Conservation (phyloP, 2,329 filamentous ascomycete genomes). For the Sporothrix brasiliensis region DNA sequence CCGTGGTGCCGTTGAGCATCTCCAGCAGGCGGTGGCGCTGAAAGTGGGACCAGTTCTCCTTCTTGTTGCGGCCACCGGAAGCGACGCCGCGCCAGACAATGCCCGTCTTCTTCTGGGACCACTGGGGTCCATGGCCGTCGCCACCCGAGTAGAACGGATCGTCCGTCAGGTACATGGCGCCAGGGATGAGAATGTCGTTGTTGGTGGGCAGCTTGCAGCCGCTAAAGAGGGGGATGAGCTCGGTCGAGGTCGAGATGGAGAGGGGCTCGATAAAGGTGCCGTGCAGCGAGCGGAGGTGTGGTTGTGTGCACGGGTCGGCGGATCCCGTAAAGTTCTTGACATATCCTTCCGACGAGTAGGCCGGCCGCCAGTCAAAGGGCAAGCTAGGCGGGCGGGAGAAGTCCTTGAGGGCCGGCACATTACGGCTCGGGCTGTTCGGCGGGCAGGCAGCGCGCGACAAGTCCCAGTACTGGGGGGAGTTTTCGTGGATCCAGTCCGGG, state of each 20-base stretch:
- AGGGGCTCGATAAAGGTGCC: constrained; percentile 58
- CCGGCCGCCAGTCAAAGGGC: constrained; percentile 36
- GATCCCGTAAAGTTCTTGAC: constrained; percentile 60
- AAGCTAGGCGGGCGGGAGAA: constrained; percentile 40
- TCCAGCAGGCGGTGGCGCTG: constrained; percentile 72
- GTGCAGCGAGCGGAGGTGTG: constrained; percentile 51
- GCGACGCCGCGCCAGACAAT: constrained; percentile 68
- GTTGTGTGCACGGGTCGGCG: constrained; percentile 59
- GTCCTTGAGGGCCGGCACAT: constrained; percentile 46
- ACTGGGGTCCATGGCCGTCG: constrained; percentile 56
- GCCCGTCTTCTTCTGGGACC: constrained; percentile 59
- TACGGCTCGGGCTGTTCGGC: constrained; percentile 54
- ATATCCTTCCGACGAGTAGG: constrained; percentile 49
- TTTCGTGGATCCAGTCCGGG: constrained; percentile 51
- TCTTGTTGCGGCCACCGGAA: constrained; percentile 58
- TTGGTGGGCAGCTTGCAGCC: constrained; percentile 63
- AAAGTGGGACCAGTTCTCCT: constrained; percentile 67
- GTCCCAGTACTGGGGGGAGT: constrained; percentile 60
- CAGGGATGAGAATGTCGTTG: constrained; percentile 64
- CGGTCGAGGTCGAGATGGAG: constrained; percentile 52
- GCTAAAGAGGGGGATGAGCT: constrained; percentile 61
- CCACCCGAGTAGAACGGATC: constrained; percentile 63
- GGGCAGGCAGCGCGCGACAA: constrained; percentile 60
- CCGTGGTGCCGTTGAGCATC: constrained; percentile 67
- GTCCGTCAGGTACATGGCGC: constrained; percentile 63